phyloP scores from a whole-genome alignment of 1,284 basidiomycete genomes.

The Kalmanozyma brasiliensis region DNA sequence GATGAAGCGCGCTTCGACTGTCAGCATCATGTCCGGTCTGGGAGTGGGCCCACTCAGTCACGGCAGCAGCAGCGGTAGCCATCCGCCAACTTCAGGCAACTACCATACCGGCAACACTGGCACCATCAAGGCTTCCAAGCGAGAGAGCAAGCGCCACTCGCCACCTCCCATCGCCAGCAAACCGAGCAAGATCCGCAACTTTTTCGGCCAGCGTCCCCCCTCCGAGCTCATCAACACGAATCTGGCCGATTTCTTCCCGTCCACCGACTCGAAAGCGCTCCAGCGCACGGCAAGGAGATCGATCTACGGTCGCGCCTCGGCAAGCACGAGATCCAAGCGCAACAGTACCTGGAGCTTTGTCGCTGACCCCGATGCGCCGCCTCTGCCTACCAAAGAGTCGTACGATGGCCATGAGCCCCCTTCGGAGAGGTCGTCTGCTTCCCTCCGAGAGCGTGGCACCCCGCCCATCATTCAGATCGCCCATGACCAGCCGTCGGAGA shows the following conservation, averaged over 20 bases:
- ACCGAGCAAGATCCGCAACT: constrained; percentile 80
- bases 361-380: constrained; percentile 55
- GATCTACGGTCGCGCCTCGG: constrained; percentile 59
- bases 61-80: constrained; percentile 9
- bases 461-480: constrained; percentile 52
- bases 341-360: constrained; percentile 63
- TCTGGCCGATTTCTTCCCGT: constrained; percentile 93
- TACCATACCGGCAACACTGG: constrained; percentile 1
- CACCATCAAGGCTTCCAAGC: constrained; percentile 19
- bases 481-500: constrained; percentile 39
- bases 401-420: constrained; percentile 19
- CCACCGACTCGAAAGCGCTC: constrained; percentile 78
- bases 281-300: constrained; percentile 58
- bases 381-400: constrained; percentile 54
- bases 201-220: constrained; percentile 96
- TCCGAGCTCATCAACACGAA: constrained; percentile 97
- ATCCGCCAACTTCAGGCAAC: constrained; percentile 4
- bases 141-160: constrained; percentile 23
- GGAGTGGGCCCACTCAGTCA: constrained; percentile 66
- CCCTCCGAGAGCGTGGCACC: constrained; percentile 21
- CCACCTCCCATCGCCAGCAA: constrained; percentile 39
- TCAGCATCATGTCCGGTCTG: constrained; percentile 91
- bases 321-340: constrained; percentile 57
- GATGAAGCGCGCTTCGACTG: constrained; percentile 89
- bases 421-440: constrained; percentile 20